Base-by-base conservation (phyloP, 352 stramenopile species). In the Phytophthora megakarya region DNA sequence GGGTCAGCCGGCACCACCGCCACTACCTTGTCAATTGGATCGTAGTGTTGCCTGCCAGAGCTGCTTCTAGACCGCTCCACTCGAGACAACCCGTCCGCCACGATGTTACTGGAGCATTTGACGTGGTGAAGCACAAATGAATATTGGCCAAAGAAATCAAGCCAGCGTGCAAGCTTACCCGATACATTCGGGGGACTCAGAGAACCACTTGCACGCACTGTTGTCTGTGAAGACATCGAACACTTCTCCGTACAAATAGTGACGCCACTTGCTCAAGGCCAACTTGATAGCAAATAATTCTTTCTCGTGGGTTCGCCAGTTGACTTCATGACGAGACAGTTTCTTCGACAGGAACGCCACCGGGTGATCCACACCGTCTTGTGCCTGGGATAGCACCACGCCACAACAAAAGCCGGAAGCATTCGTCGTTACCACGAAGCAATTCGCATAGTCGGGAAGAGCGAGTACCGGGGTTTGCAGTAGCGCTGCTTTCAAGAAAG, bases 391-490 rank as follows among this genome's bases (percentile, higher is more conserved):
- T n/a, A 57, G 45, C 12, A 64, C 45, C 13, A 18, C 45, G 40
- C 37, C 46, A 39, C 39, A 51, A 26, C 38, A 62, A 47, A 40
- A 59, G 61, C 57, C 18, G 26, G 70, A 78, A 2, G 67, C 67
- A 30, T 76, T 71, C 23, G 60, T 78, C 6, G 62, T 83, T 0
- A 77, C 60, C 8, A 78, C 37, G 26, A 78, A 77, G 6, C 21
- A 44, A n/a, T 48, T 22, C 9, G 51, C 30, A 23, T 70, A 70
- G 43, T 75, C 61, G 8, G 67, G 67, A 11, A 78, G 57, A 22
- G 37, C 30, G 0, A 81, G 57, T 1, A 81, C 58, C 3, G 62
- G 57, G 0, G 58, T 59, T 32, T 71, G 38, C 32, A 72, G 60
- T n/a, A 80, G 50, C 18, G 61, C 61, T 11, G 56, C 12, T 28